Evolutionary conservation across 257 asterid species (phyloP), one percentile per base, ranked within the genome.

Genomic region (Nyctanthes arbortristis): DNA sequence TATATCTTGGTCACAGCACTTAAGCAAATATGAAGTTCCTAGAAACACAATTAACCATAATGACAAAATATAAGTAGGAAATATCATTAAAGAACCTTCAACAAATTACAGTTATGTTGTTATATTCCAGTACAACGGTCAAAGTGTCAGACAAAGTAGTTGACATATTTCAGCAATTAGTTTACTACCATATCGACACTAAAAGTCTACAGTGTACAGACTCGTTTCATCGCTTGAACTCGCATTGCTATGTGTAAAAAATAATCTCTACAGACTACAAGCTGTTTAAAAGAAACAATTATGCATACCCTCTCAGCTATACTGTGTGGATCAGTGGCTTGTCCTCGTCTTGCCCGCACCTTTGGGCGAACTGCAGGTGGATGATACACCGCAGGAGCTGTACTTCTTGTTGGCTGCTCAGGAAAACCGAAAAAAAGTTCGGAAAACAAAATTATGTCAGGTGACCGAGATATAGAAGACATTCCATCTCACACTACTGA

Each of bases 311-410:
- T 82, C 82, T 94, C 99, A 43, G 99, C 99, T 74, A 94, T 94
- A 75, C 99, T 94, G 82, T 94, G 99, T 70, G 99, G 99, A 80
- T 94, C 99, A 0, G 99, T 94, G 47, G 99, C 99, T 79, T 94
- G 97, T 74, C 97, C 97, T 85, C 99, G 84, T 78, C 96, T 89
- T 52, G 99, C 99, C 73, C 99, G 88, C 62, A 94, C 97, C 80
- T 97, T 87, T 20, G 97, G 99, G 52, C 97, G 95, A 69, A 78
- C 72, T 52, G 89, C 85, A 8, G 99, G 96, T 27, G 96, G 97
- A 62, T 87, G 93, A 1, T 95, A 92, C 37, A 77, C 83, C 18
- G 82, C 62, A 73, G 94, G 90, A 63, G 76, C 84, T 37, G 93
- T 74, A 52, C 74, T 73, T 24, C 82, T 75, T 88, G 85, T 81